Percentiles rank a stretch among this genome's conserved stretches.
Conservation (phyloP, 2,329 filamentous ascomycete genomes). For the Pleoardoris graminearum region DNA sequence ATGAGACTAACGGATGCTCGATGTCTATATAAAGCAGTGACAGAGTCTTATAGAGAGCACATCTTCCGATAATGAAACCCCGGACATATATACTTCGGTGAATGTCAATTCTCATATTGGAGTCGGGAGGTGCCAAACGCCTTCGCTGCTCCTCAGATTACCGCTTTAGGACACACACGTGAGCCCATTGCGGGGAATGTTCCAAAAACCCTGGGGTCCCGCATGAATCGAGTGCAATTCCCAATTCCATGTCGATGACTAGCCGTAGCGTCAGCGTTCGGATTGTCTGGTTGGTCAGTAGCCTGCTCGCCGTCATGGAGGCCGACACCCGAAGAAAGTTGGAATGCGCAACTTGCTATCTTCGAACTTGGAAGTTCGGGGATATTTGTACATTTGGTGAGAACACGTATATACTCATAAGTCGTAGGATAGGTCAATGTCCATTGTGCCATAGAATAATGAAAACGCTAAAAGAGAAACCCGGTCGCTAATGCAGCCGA, state of each 20-base stretch:
- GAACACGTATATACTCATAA: background rate
- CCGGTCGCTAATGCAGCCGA: constrained; percentile 1
- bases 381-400: background rate
- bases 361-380: background rate
- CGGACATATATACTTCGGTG: background rate
- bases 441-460: background rate
- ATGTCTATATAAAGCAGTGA: background rate
- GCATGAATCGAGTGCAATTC: background rate
- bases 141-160: constrained; percentile 4
- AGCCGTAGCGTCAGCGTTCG: background rate
- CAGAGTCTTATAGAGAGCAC: too few relatives aligned
- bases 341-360: too few relatives aligned
- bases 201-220: background rate
- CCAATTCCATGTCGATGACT: background rate
- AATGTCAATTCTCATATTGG: background rate
- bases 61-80: background rate
- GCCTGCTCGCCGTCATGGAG: too few relatives aligned
- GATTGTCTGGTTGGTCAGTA: background rate
- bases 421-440: background rate
- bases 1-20: background rate
- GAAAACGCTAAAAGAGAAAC: background rate
- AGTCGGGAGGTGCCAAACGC: background rate
- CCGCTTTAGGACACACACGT: background rate
- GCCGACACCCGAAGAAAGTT: too few relatives aligned
- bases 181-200: background rate